These are phyloP conservation scores for Melocanna baccifera DNA, from an alignment of 176 grass and related monocot species.

Conservation along the genomic window DNA sequence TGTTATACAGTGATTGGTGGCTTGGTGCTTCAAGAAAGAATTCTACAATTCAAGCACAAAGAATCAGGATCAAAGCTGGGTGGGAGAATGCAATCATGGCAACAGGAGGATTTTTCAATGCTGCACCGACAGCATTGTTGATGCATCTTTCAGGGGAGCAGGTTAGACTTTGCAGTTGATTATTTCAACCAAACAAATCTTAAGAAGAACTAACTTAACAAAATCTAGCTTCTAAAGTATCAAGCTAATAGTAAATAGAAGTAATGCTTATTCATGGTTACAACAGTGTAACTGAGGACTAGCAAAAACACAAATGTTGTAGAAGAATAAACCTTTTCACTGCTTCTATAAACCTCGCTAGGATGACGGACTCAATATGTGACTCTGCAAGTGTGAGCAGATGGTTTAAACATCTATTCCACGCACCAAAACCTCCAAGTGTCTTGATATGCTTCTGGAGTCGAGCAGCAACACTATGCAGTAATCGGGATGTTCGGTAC, in stretches of 20 bases:
- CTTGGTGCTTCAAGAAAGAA: background rate
- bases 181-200: background rate
- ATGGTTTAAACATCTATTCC: conserved; percentile 99
- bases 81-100: background rate
- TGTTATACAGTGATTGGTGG: background rate
- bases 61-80: background rate
- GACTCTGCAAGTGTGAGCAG: conserved; percentile 87
- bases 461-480: conserved; percentile 84
- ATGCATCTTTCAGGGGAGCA: background rate
- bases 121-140: background rate
- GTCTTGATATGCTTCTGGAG: conserved; percentile 84
- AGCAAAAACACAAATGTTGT: background rate
- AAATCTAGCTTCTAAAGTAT: background rate
- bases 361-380: conserved; percentile 88
- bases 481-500: conserved; percentile 89
- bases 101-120: background rate
- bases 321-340: conserved; percentile 59
- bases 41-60: background rate
- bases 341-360: conserved; percentile 86
- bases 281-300: background rate
- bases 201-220: background rate
- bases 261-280: background rate
- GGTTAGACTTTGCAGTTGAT: background rate
- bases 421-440: conserved; percentile 91
- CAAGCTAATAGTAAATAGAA: background rate